Base-by-base conservation (phyloP, 148 eudicot species). In the Diospyros kaki region DNA sequence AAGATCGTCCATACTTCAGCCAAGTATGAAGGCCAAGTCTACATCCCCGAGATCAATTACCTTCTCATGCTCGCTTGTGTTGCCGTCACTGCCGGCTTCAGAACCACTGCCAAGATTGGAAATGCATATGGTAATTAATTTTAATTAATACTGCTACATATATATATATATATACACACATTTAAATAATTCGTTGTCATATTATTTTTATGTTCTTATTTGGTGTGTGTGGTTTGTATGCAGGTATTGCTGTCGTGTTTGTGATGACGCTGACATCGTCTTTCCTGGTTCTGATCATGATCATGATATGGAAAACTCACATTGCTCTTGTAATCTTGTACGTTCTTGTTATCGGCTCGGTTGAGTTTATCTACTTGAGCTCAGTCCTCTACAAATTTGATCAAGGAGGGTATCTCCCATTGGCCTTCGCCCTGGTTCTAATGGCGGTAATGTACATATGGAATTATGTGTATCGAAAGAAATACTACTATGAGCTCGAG, bases 1-100 rank as follows among this genome's bases (percentile, higher is more conserved):
- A 81, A 77, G 62, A 51, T 85, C 3, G 76, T 87, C n/a, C 90
- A 87, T 77, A 87, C 90, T 9, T 87, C 90, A 0, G 71, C 81
- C 0, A 80, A 81, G 42, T 86, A 77, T 38, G 84, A 79, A 83
- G 89, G 89, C 41, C 89, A 87, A 76, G 89, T 87, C 3, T 87
- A 79, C 68, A 75, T 87, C 3, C 90, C 90, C 0, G 90, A 87
- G 69, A 72, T 87, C 67, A 87, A 87, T 56, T 84, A 80, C 68
- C 52, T 87, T 65, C 83, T 87, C 68, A 84, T 87, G 90, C 45
- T 79, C 8, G 86, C 87, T 15, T 84, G 86, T 78, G 80, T 82
- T 0, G 53, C 71, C 11, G 86, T 87, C 62, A 87, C 90, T 17
- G 17, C 82, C 4, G 73, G 81, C 43, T 87, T 87, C 75, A 80